A percentile compares a stretch with the other conserved stretches of the same genome.
Evolutionary conservation across 208 protist species (phyloP).

Genomic region (Wallacemonas sp.): DNA sequence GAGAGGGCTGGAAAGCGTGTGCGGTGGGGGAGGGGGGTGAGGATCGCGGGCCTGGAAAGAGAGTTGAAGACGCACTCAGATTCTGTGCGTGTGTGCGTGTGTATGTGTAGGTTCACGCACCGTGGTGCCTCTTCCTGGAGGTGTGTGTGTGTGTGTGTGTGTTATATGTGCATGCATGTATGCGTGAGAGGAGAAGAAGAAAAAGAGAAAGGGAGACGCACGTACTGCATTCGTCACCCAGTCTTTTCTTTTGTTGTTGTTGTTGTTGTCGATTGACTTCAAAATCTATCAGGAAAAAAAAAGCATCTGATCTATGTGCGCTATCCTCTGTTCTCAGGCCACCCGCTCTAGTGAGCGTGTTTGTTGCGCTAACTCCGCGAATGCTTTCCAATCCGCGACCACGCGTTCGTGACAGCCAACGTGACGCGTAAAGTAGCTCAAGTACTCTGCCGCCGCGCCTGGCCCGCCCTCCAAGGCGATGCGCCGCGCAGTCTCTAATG

Average conservation of each 20-base stretch:
- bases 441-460: neutral
- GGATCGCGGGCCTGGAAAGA: neutral
- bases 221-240: too few relatives aligned
- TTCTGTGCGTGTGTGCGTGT: too few relatives aligned
- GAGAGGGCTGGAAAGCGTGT: too few relatives aligned
- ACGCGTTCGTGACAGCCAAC: neutral
- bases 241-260: neutral
- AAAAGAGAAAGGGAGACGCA: too few relatives aligned
- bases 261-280: too few relatives aligned
- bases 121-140: too few relatives aligned
- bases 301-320: too few relatives aligned
- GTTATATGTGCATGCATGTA: neutral
- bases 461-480: neutral
- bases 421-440: slow-evolving; percentile 8
- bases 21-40: neutral
- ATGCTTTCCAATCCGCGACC: neutral
- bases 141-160: neutral
- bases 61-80: neutral
- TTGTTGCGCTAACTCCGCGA: neutral
- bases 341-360: neutral
- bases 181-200: too few relatives aligned
- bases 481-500: neutral
- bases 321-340: too few relatives aligned
- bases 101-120: too few relatives aligned
- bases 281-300: too few relatives aligned